phyloP scores from a whole-genome alignment of 2,329 filamentous ascomycete species.

The Xylaria sp. region DNA sequence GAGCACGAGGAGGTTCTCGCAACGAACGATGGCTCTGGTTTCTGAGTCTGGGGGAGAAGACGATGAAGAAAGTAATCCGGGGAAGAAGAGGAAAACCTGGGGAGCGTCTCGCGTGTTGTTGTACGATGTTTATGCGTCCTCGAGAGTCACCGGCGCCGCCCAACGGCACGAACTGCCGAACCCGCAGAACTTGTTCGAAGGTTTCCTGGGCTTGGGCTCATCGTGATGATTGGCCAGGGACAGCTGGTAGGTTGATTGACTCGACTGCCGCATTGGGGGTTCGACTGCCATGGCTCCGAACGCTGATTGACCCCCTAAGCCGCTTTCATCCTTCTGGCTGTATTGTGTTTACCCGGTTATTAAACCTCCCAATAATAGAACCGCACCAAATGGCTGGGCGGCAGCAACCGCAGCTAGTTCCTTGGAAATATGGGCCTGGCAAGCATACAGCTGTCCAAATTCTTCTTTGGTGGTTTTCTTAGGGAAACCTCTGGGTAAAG shows the following conservation, averaged over 20 bases:
- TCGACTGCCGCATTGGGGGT: slow-evolving; percentile 30
- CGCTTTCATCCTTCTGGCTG: slow-evolving; percentile 33
- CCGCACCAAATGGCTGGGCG: slow-evolving; percentile 30
- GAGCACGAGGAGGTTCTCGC: slow-evolving; percentile 6
- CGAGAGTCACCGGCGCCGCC: slow-evolving; percentile 19
- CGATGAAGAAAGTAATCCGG: slow-evolving; percentile 24
- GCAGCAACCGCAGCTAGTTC: slow-evolving; percentile 17
- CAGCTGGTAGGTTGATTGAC: slow-evolving; percentile 30
- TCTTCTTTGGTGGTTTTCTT: background rate
- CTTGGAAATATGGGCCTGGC: slow-evolving; percentile 18
- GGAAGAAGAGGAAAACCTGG: slow-evolving; percentile 26
- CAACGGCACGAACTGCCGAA: slow-evolving; percentile 32
- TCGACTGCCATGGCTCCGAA: slow-evolving; percentile 28
- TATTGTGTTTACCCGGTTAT: slow-evolving; percentile 37
- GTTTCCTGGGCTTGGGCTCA: slow-evolving; percentile 20
- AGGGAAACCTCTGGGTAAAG: background rate
- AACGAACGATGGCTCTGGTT: slow-evolving; percentile 13
- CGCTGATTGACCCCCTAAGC: slow-evolving; percentile 33
- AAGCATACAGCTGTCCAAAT: background rate
- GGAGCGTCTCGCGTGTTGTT: slow-evolving; percentile 25
- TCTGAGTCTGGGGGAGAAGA: slow-evolving; percentile 12
- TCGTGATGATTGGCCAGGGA: slow-evolving; percentile 28
- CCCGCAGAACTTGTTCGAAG: slow-evolving; percentile 25
- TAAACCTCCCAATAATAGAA: slow-evolving; percentile 34
- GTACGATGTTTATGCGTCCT: slow-evolving; percentile 30